phyloP scores from a whole-genome alignment of 176 grass and related monocot genomes.

The Ensete ventricosum region DNA sequence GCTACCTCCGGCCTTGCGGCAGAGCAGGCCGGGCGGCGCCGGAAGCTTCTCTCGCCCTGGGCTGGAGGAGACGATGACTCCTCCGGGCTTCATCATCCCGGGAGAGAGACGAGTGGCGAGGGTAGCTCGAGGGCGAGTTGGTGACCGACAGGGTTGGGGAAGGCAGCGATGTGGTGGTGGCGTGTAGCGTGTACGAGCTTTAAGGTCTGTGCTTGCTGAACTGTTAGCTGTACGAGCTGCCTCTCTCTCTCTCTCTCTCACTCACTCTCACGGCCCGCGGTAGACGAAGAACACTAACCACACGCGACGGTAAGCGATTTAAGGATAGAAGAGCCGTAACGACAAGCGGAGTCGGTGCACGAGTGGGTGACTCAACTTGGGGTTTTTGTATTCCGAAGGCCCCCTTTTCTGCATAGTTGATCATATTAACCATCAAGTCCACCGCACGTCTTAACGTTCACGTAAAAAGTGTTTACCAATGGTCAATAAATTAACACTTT shows the following conservation, averaged over 20 bases:
- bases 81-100: not conserved
- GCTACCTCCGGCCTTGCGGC: not conserved
- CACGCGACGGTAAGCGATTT: too few relatives aligned
- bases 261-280: too few relatives aligned
- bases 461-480: too few relatives aligned
- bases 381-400: not conserved
- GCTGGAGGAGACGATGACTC: not conserved
- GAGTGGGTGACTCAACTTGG: not conserved
- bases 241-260: not conserved
- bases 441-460: too few relatives aligned
- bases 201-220: not conserved
- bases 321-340: too few relatives aligned
- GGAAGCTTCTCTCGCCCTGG: not conserved
- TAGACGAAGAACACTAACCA: too few relatives aligned
- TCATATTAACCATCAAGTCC: too few relatives aligned
- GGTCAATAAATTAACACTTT: too few relatives aligned
- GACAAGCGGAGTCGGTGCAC: not conserved
- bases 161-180: not conserved
- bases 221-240: not conserved
- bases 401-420: too few relatives aligned
- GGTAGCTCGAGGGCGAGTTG: too few relatives aligned
- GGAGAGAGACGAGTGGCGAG: not conserved
- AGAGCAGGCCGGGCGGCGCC: not conserved
- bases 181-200: not conserved
- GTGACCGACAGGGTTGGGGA: too few relatives aligned